Conservation (phyloP, 768 basidiomycete species). For the Postia placenta region DNA sequence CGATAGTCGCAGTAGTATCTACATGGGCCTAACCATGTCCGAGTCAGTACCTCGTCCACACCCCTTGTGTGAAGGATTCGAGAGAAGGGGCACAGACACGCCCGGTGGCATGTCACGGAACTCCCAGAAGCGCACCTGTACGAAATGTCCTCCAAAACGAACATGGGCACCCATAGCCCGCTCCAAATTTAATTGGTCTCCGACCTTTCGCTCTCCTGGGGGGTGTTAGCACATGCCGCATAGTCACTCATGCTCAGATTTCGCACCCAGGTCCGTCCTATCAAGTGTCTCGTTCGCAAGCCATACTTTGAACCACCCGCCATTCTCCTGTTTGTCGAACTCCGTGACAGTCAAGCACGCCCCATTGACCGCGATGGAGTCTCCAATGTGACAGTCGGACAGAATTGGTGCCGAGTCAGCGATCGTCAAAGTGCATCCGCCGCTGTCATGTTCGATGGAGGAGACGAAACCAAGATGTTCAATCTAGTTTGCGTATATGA, state of each 20-base stretch:
- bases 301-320: constrained; percentile 90
- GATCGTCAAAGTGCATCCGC: constrained; percentile 82
- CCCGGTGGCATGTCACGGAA: no score
- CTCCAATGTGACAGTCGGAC: constrained; percentile 85
- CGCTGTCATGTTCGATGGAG: constrained; percentile 53
- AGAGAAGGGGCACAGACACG: no score
- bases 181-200: constrained; percentile 86
- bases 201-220: constrained; percentile 72
- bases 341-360: constrained; percentile 88
- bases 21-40: constrained; percentile 71
- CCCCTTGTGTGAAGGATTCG: no score
- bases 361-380: constrained; percentile 82
- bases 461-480: constrained; percentile 83
- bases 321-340: constrained; percentile 55
- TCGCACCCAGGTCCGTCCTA: constrained; percentile 82
- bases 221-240: neutral
- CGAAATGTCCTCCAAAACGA: constrained; percentile 95
- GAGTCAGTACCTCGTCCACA: neutral
- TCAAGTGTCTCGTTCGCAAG: constrained; percentile 92
- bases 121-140: constrained; percentile 59
- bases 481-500: constrained; percentile 44
- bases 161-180: constrained; percentile 90
- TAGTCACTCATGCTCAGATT: neutral
- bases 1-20: constrained; percentile 78
- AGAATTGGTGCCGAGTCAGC: constrained; percentile 66